phyloP scores from a whole-genome alignment of 208 protist genomes.

The Crithidia brevicula region DNA sequence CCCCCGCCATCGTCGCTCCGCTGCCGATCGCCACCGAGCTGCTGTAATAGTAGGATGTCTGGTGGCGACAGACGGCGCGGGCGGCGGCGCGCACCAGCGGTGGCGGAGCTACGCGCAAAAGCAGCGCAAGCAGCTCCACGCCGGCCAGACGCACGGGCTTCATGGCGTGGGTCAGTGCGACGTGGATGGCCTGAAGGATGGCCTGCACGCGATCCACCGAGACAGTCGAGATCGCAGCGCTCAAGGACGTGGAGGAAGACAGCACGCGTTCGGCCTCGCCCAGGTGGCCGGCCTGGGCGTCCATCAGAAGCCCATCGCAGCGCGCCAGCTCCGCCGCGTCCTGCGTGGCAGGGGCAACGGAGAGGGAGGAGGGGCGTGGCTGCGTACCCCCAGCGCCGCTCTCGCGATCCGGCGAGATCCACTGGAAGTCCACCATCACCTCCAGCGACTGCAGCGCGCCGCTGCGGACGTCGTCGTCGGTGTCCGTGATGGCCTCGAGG shows the following conservation, averaged over 20 bases:
- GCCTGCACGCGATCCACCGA: slow-evolving; percentile 45
- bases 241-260: not conserved
- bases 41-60: slow-evolving; percentile 29
- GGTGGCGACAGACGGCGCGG: slow-evolving; percentile 34
- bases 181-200: slow-evolving; percentile 55
- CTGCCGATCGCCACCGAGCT: slow-evolving; percentile 2
- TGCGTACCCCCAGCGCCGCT: not conserved
- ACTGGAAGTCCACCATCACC: slow-evolving; percentile 39
- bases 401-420: slow-evolving; percentile 24
- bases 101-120: slow-evolving; percentile 37
- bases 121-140: slow-evolving; percentile 58
- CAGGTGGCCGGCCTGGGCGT: not conserved
- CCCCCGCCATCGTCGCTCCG: slow-evolving; percentile 19
- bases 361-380: not conserved
- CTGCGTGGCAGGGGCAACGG: slow-evolving; percentile 4
- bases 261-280: slow-evolving; percentile 1
- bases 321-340: slow-evolving; percentile 17
- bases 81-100: slow-evolving; percentile 25
- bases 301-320: slow-evolving; percentile 20
- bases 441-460: slow-evolving; percentile 48
- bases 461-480: slow-evolving; percentile 65
- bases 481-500: slow-evolving; percentile 77
- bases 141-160: slow-evolving; percentile 54
- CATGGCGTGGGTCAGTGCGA: slow-evolving; percentile 77
- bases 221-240: not conserved